phyloP scores from a whole-genome alignment of 768 basidiomycete genomes.

The Pulveroboletus ravenelii region DNA sequence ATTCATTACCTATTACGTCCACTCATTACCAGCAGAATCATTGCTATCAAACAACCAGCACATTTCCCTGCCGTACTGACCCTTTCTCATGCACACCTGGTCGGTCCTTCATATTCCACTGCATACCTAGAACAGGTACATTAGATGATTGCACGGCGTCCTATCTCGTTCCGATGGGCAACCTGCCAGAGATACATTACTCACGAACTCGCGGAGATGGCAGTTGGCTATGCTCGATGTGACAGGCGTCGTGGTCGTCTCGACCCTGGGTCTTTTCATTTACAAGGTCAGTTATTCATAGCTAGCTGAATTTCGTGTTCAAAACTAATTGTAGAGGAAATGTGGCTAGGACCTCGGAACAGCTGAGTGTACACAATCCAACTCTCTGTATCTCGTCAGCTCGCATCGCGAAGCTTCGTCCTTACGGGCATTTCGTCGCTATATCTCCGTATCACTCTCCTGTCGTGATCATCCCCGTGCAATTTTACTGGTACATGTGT shows the following conservation, averaged over 20 bases:
- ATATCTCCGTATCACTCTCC: background rate
- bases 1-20: slow-evolving; percentile 12
- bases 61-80: background rate
- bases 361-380: background rate
- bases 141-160: slow-evolving; percentile 2
- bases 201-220: slow-evolving; percentile 13
- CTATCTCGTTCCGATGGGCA: background rate
- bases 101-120: slow-evolving; percentile 4
- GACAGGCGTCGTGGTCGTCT: background rate
- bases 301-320: slow-evolving; percentile 9
- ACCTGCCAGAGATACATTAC: background rate
- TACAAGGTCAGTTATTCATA: slow-evolving; percentile 1
- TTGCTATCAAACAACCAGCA: slow-evolving; percentile 8
- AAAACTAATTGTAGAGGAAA: background rate
- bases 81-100: slow-evolving; percentile 6
- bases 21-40: slow-evolving; percentile 1
- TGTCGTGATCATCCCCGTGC: background rate
- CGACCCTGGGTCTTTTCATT: background rate
- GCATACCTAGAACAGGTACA: slow-evolving; percentile 3
- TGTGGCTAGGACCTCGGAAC: background rate
- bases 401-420: background rate
- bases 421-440: background rate
- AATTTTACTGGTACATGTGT: background rate
- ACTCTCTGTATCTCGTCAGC: background rate
- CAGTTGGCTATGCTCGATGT: slow-evolving; percentile 17